Percentiles rank a stretch among this genome's conserved stretches.
Evolutionary conservation across 2,329 filamentous ascomycete genomes (phyloP).

Genomic region (Fusarium sororula): DNA sequence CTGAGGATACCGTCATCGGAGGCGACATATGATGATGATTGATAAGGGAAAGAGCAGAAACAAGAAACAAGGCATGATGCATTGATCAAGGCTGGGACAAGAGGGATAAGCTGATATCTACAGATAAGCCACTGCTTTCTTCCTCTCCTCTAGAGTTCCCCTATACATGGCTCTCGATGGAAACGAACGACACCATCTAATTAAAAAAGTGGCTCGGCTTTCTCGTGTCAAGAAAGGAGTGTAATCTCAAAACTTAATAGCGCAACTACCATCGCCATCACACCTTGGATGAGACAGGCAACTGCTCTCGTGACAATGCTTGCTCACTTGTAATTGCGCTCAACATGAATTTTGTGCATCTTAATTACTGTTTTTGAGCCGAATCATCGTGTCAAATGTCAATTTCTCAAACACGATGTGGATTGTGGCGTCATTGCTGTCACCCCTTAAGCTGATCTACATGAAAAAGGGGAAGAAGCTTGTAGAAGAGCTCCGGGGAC

Average conservation of each 20-base stretch:
- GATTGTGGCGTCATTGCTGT: constrained; percentile 29
- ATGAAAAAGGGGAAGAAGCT: constrained; percentile 15
- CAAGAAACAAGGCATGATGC: constrained; percentile 1
- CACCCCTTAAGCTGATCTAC: constrained; percentile 6
- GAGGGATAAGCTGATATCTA: background rate
- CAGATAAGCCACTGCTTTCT: background rate
- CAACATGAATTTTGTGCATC: constrained; percentile 3
- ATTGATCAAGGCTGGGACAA: background rate
- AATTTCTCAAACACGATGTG: background rate
- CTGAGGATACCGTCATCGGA: constrained; percentile 21
- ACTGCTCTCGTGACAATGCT: constrained; percentile 33
- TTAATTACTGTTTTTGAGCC: constrained; percentile 3
- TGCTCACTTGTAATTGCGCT: constrained; percentile 15
- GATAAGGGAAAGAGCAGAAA: constrained; percentile 25
- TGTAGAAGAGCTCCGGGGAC: background rate
- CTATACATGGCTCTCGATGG: background rate
- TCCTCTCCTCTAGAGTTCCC: background rate
- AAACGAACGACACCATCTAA: constrained; percentile 28
- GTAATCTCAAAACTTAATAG: constrained; percentile 29
- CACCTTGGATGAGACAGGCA: constrained; percentile 26
- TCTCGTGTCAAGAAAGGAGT: constrained; percentile 32
- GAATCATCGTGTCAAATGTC: background rate
- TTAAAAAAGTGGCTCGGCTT: constrained; percentile 36
- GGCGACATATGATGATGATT: constrained; percentile 28
- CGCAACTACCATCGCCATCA: constrained; percentile 1